Evolutionary conservation across 83 land plant species (phyloP).

Genomic region (Thuja plicata): DNA sequence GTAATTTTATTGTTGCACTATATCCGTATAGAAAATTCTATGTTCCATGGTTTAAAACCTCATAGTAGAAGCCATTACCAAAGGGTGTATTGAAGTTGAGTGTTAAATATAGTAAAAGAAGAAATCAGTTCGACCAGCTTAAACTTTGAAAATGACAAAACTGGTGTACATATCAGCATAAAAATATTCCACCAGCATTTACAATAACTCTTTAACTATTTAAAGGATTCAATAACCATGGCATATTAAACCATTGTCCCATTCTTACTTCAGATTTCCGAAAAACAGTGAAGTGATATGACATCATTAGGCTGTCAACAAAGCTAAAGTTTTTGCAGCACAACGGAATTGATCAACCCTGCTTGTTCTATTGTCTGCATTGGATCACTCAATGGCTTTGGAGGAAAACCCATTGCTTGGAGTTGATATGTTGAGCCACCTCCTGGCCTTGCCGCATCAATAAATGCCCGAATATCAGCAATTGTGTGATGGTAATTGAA

Average conservation of each 20-base stretch:
- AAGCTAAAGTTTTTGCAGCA: conserved; percentile 75
- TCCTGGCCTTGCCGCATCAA: conserved; percentile 92
- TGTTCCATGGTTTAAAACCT: background rate
- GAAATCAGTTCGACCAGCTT: background rate
- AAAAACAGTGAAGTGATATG: background rate
- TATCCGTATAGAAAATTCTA: background rate
- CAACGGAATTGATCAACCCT: conserved; percentile 86
- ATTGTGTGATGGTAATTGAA: conserved; percentile 92
- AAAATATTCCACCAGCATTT: background rate
- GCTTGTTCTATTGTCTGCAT: conserved; percentile 83
- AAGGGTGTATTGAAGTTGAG: background rate
- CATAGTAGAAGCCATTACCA: background rate
- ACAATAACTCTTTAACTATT: background rate
- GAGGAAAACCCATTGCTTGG: conserved; percentile 94
- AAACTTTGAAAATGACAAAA: background rate
- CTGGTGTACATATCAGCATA: background rate
- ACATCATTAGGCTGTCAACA: background rate
- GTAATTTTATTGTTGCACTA: background rate
- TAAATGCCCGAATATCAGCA: conserved; percentile 78
- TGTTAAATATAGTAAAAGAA: background rate
- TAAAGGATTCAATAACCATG: background rate
- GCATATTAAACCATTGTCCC: background rate
- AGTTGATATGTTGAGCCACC: conserved; percentile 58
- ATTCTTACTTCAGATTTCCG: background rate
- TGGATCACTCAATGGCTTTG: conserved; percentile 65